These are phyloP conservation scores for Arthrobotrys megalospora DNA, from an alignment of 2,329 filamentous ascomycete genomes.

Conservation along the genomic window DNA sequence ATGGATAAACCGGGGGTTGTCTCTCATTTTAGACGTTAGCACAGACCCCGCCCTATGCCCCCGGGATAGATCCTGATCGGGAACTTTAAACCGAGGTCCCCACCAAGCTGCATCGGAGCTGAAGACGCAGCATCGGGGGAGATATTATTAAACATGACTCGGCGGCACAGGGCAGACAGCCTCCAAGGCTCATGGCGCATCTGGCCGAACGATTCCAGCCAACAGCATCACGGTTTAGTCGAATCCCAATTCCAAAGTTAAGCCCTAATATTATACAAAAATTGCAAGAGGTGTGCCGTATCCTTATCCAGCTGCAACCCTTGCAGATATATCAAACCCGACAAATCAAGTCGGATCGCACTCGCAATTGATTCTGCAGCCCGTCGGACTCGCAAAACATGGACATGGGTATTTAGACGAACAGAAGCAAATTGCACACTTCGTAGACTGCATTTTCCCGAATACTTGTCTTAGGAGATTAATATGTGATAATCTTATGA, in stretches of 20 bases:
- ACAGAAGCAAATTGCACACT: slow-evolving; percentile 19
- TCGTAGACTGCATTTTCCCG: slow-evolving; percentile 18
- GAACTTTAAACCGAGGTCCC: neutral
- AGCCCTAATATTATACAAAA: too few species aligned
- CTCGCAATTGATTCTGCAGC: slow-evolving; percentile 7
- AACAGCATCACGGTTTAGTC: too few species aligned
- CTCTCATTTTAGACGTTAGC: neutral
- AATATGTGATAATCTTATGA: neutral
- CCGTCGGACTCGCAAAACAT: too few species aligned
- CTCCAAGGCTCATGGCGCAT: too few species aligned
- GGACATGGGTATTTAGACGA: slow-evolving; percentile 28
- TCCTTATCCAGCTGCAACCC: neutral
- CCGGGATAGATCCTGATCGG: neutral
- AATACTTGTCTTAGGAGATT: neutral
- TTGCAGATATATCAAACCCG: neutral
- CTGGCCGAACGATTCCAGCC: too few species aligned
- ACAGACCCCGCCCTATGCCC: neutral
- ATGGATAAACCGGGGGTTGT: neutral
- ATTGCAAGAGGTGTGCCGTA: too few species aligned
- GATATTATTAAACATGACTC: neutral
- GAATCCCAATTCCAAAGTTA: too few species aligned
- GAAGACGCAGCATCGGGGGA: neutral
- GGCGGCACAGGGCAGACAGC: too few species aligned
- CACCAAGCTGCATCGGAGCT: slow-evolving; percentile 1
- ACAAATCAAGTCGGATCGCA: slow-evolving; percentile 17